Base-by-base conservation (phyloP, 371 early-diverging fungal species). In the Mucor indicus region DNA sequence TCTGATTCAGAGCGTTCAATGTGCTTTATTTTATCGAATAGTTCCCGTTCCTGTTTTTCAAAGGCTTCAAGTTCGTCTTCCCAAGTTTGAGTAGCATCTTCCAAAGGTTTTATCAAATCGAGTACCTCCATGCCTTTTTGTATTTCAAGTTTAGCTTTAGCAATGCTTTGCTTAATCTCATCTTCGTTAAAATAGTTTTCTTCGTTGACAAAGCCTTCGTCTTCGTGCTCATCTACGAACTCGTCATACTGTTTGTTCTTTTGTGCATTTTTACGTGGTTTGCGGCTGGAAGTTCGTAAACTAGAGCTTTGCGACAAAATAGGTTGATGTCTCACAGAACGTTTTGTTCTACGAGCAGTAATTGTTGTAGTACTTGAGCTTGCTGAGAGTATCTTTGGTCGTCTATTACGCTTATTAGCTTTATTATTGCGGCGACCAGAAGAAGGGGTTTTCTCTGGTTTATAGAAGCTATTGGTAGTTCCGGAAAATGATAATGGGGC, bases 81-180 rank as follows among this genome's bases (percentile, higher is more conserved):
- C 74, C 74, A 69, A 10, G 38, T 64, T 25, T 45, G 68, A 48
- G 66, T 58, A 36, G 64, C 62, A 17, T 54, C 74, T 50, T 65
- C 73, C 55, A 62, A 49, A 15, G 66, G 76, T 46, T 67, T 62
- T 15, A 72, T 58, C 3, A 74, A 62, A 31, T 77, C 77, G n/a
- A 82, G 61, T 7, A 80, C 66, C 40, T 70, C 67, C 69, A 73
- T 70, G 11, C 73, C 80, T 23, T 76, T 75, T 37, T 71, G 75
- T 11, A 83, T 81, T 45, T 83, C 82, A 20, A 75, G 82, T 36
- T 77, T 73, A 24, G 81, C 82, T 55, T 80, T 81, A 47, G 83
- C 85, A 19, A 81, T 56, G 13, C 75, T 78, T 38, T 77, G 77
- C 23, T 69, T 78, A 45, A 77, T 75, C 40, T 66, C 67, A 20